Percentiles rank a stretch among this genome's conserved stretches.
Conservation (phyloP, 176 grass and related monocot genomes). For the Hordeum vulgare region DNA sequence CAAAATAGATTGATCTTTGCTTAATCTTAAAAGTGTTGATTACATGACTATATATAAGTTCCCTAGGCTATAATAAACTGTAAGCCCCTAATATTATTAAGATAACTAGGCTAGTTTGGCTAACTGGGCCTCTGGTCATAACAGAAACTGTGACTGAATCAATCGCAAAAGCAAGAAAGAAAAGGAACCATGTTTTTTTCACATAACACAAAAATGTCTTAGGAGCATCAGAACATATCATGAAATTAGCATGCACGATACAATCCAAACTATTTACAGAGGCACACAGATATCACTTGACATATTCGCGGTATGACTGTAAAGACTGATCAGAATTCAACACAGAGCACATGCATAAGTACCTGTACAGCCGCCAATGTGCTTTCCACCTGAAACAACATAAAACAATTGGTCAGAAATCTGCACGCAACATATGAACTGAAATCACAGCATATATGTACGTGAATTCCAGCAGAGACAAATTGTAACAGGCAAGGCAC, state of each 20-base stretch:
- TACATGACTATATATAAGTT: too few species aligned
- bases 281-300: background rate
- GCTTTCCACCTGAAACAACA: constrained; percentile 65
- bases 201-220: background rate
- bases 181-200: background rate
- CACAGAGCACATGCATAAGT: background rate
- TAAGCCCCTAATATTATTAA: too few species aligned
- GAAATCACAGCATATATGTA: background rate
- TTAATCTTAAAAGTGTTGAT: too few species aligned
- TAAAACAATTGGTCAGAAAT: constrained; percentile 18
- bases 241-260: background rate
- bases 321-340: constrained; percentile 6
- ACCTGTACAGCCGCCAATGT: constrained; percentile 95
- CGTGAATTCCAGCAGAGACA: background rate
- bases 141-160: background rate
- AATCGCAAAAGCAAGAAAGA: background rate
- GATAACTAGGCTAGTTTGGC: too few species aligned
- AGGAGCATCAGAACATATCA: background rate
- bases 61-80: too few species aligned
- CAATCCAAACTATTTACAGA: background rate
- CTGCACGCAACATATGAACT: background rate
- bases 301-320: background rate
- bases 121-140: too few species aligned
- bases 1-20: too few species aligned
- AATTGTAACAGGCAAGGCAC: background rate